Evolutionary conservation across 805 yeast genomes (phyloP).

Genomic region (Ogataea populi-albae): DNA sequence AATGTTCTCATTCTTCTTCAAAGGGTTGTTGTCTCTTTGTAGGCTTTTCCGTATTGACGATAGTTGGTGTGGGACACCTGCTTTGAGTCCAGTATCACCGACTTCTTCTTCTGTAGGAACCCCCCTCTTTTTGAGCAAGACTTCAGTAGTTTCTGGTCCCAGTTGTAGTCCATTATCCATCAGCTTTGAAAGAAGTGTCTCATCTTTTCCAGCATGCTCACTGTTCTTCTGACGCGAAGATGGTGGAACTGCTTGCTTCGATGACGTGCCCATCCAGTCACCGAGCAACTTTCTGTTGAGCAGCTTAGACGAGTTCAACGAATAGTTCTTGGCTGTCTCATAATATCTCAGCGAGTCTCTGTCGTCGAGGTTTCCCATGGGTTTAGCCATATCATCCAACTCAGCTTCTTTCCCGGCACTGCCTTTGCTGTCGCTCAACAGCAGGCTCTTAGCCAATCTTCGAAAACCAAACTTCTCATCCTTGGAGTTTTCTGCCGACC

Average conservation of each 20-base stretch:
- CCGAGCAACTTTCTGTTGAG: constrained; percentile 16
- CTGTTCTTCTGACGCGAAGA: constrained; percentile 1
- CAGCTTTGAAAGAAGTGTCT: constrained; percentile 15
- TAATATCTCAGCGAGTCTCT: constrained; percentile 17
- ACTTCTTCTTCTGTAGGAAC: no score
- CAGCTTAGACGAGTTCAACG: constrained; percentile 13
- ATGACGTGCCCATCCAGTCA: constrained; percentile 15
- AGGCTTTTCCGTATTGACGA: no score
- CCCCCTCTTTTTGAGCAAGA: no score
- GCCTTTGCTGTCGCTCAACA: constrained; percentile 16
- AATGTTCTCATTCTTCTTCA: constrained; percentile 20
- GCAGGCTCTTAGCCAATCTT: constrained; percentile 25
- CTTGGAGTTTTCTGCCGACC: constrained; percentile 16
- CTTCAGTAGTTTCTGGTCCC: constrained; percentile 12
- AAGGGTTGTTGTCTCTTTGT: constrained; percentile 9
- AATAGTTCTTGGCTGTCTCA: constrained; percentile 20
- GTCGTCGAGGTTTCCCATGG: constrained; percentile 10
- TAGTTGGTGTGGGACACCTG: no score
- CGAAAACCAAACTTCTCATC: constrained; percentile 26
- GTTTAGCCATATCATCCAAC: constrained; percentile 9
- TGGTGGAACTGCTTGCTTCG: constrained; percentile 10
- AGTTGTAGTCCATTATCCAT: constrained; percentile 16
- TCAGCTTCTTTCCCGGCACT: constrained; percentile 11
- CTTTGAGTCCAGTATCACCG: no score
- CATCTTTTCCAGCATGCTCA: constrained; percentile 16